A percentile compares a stretch with the other conserved stretches of the same genome.
These are phyloP conservation scores for Crepidotus variabilis DNA, from an alignment of 768 basidiomycete genomes.

Conservation along the genomic window DNA sequence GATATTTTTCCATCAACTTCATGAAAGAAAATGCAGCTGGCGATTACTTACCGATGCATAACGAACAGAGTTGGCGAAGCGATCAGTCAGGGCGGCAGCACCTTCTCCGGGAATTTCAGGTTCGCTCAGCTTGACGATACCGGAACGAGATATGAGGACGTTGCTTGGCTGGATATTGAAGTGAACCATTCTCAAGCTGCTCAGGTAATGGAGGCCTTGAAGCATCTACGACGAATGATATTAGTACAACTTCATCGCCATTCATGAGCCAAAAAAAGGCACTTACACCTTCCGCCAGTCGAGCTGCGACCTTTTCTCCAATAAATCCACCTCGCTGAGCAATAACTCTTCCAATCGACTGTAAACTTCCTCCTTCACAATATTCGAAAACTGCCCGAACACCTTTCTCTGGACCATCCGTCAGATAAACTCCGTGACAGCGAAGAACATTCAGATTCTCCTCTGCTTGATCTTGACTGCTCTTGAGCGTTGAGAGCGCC, in stretches of 20 bases:
- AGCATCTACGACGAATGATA: constrained; percentile 6
- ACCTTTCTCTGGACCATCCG: constrained; percentile 75
- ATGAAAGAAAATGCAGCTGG: background rate
- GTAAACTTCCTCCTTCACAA: constrained; percentile 87
- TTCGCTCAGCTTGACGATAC: constrained; percentile 12
- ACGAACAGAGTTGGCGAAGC: constrained; percentile 2
- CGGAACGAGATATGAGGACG: constrained; percentile 7
- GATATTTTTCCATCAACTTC: background rate
- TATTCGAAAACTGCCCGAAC: constrained; percentile 95
- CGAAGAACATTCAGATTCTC: constrained; percentile 68
- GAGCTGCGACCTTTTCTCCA: constrained; percentile 85
- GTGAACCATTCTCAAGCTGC: constrained; percentile 10
- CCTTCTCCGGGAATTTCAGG: constrained; percentile 9
- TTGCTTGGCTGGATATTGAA: constrained; percentile 10
- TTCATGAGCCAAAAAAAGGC: background rate
- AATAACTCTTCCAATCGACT: constrained; percentile 83
- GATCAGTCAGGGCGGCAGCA: constrained; percentile 4
- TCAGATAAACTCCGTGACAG: constrained; percentile 92
- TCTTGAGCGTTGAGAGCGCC: constrained; percentile 86
- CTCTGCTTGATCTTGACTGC: constrained; percentile 51
- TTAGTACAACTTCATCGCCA: constrained; percentile 7
- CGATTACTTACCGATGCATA: constrained; percentile 7
- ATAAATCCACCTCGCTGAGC: constrained; percentile 77
- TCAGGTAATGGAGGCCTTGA: constrained; percentile 8
- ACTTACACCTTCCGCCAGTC: constrained; percentile 88